phyloP scores from a whole-genome alignment of 129 eudicot genomes.

The Flaveria linearis region DNA sequence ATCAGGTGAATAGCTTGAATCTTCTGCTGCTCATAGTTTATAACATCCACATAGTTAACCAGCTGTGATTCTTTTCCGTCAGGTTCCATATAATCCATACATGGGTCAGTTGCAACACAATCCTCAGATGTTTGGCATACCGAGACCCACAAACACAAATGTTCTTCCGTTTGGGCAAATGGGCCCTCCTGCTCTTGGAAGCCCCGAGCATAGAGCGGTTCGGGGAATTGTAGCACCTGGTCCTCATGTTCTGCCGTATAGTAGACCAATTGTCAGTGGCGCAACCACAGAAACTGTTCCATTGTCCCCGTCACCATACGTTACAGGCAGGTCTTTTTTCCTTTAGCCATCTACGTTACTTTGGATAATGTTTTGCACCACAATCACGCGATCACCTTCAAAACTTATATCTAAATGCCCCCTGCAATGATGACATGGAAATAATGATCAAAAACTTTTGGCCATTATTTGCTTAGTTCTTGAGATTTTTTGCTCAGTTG shows the following conservation, averaged over 20 bases:
- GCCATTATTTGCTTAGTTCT: too few species aligned
- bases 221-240: conserved; percentile 43
- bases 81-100: conserved; percentile 52
- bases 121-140: conserved; percentile 49
- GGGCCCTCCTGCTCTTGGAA: conserved; percentile 47
- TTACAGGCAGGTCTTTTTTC: conserved; percentile 39
- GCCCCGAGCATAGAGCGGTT: conserved; percentile 38
- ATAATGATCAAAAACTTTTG: too few species aligned
- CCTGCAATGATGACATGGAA: too few species aligned
- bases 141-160: conserved; percentile 43
- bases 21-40: neutral
- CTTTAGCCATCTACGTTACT: neutral
- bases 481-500: too few species aligned
- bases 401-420: too few species aligned
- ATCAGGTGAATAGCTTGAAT: conserved; percentile 43
- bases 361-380: too few species aligned
- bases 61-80: neutral
- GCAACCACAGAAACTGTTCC: too few species aligned
- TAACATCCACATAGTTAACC: conserved; percentile 1
- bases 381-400: too few species aligned
- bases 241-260: conserved; percentile 44
- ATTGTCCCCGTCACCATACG: conserved; percentile 5
- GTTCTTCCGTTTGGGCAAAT: conserved; percentile 40
- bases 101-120: conserved; percentile 40
- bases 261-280: conserved; percentile 4